phyloP scores from a whole-genome alignment of 106 monocot species.

The Gastrodia elata region DNA sequence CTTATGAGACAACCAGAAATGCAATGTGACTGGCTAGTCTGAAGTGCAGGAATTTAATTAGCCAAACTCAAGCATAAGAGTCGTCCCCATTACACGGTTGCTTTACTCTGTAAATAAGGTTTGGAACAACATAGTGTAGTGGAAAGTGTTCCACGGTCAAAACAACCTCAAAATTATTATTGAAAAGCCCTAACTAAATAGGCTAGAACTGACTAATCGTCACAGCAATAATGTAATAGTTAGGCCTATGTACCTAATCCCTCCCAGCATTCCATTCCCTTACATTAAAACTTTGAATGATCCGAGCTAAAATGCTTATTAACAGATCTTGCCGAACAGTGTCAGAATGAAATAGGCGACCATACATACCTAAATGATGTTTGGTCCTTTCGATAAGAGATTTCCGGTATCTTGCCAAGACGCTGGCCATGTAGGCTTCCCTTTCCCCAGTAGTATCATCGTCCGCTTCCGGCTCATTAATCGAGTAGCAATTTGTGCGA shows the following conservation, averaged over 20 bases:
- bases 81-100: background rate
- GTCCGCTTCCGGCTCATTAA: conserved; percentile 74
- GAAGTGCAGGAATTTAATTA: background rate
- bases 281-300: background rate
- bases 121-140: background rate
- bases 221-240: background rate
- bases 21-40: background rate
- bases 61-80: background rate
- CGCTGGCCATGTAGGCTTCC: conserved; percentile 80
- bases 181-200: background rate
- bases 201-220: background rate
- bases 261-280: background rate
- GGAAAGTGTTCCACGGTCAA: background rate
- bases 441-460: conserved; percentile 67
- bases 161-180: background rate
- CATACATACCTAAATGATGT: conserved; percentile 13
- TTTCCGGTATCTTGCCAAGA: conserved; percentile 32
- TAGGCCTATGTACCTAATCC: background rate
- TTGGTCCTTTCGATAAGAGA: conserved; percentile 12
- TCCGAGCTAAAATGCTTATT: background rate
- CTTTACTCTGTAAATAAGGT: background rate
- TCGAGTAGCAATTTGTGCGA: conserved; percentile 47
- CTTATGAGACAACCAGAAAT: background rate
- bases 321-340: background rate
- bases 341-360: background rate